These are phyloP conservation scores for Leishmania lainsoni DNA, from an alignment of 208 protist genomes.

Conservation along the genomic window DNA sequence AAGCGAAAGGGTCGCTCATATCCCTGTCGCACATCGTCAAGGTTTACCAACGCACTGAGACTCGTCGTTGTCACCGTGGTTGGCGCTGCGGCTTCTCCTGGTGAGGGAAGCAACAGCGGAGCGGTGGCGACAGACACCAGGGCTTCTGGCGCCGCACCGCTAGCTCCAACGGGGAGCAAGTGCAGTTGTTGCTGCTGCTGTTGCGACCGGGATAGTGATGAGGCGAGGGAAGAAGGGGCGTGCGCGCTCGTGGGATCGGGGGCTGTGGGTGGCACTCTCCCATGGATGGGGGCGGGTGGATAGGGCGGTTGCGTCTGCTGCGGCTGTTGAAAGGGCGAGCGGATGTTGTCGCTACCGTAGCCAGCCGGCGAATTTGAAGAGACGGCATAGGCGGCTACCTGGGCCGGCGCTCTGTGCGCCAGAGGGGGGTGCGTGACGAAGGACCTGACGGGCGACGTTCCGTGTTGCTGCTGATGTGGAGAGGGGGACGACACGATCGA, in stretches of 20 bases:
- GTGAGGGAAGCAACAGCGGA: slow-evolving; percentile 3
- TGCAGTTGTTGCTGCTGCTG: slow-evolving; percentile 16
- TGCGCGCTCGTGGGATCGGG: not conserved
- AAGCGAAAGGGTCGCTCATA: slow-evolving; percentile 32
- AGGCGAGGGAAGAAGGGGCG: not conserved
- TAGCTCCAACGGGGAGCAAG: slow-evolving; percentile 8
- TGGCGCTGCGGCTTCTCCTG: not conserved
- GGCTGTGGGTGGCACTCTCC: not conserved
- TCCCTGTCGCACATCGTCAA: slow-evolving; percentile 21
- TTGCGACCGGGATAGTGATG: slow-evolving; percentile 6
- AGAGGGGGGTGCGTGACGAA: slow-evolving; percentile 10
- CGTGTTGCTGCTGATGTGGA: slow-evolving; percentile 13
- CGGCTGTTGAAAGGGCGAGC: slow-evolving; percentile 8
- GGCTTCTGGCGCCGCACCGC: slow-evolving; percentile 8
- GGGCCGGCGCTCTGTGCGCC: not conserved
- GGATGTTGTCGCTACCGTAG: not conserved
- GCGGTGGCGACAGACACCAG: not conserved
- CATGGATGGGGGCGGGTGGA: not conserved
- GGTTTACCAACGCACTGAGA: slow-evolving; percentile 6
- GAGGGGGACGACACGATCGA: not conserved
- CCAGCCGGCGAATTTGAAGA: slow-evolving; percentile 8
- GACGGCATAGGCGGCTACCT: slow-evolving; percentile 6
- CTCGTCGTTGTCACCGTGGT: not conserved
- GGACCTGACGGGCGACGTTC: slow-evolving; percentile 1
- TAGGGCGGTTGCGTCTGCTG: slow-evolving; percentile 2